Conservation (phyloP, 2,329 filamentous ascomycete genomes). For the Orbilia ellipsospora region DNA sequence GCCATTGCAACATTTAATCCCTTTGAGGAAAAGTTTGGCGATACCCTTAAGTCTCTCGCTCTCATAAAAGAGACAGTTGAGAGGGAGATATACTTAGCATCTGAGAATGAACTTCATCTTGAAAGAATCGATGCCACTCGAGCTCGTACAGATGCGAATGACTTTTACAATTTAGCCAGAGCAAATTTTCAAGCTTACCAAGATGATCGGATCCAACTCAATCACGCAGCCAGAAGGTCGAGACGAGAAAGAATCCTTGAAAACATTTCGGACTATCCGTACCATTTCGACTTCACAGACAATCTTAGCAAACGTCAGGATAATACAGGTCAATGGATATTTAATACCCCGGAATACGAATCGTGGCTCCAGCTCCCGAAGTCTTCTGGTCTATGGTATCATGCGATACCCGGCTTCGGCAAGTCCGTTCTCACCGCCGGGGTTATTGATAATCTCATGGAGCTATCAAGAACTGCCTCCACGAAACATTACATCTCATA, state of each 20-base stretch:
- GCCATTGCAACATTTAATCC: constrained; percentile 58
- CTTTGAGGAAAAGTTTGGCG: constrained; percentile 60
- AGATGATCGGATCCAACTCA: constrained; percentile 22
- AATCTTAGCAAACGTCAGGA: constrained; percentile 59
- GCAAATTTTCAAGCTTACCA: constrained; percentile 17
- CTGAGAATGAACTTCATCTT: constrained; percentile 53
- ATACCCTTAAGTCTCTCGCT: constrained; percentile 57
- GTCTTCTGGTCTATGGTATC: constrained; percentile 59
- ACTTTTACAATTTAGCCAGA: constrained; percentile 34
- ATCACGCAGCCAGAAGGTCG: constrained; percentile 28
- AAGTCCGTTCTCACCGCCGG: constrained; percentile 45
- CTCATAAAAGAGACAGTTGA: constrained; percentile 57
- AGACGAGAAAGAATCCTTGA: constrained; percentile 59
- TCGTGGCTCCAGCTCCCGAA: constrained; percentile 56
- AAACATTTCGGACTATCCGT: constrained; percentile 59
- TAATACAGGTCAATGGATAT: constrained; percentile 60
- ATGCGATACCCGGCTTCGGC: constrained; percentile 46
- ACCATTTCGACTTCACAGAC: constrained; percentile 58
- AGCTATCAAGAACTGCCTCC: constrained; percentile 5
- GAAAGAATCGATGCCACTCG: constrained; percentile 38
- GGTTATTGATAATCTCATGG: constrained; percentile 25
- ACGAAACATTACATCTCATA: constrained; percentile 55
- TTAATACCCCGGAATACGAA: constrained; percentile 57
- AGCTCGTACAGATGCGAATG: constrained; percentile 5
- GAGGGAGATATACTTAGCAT: constrained; percentile 58